A percentile compares a stretch with the other conserved stretches of the same genome.
Evolutionary conservation across 169 alveolate genomes (phyloP).

Genomic region (Theileria sp.): DNA sequence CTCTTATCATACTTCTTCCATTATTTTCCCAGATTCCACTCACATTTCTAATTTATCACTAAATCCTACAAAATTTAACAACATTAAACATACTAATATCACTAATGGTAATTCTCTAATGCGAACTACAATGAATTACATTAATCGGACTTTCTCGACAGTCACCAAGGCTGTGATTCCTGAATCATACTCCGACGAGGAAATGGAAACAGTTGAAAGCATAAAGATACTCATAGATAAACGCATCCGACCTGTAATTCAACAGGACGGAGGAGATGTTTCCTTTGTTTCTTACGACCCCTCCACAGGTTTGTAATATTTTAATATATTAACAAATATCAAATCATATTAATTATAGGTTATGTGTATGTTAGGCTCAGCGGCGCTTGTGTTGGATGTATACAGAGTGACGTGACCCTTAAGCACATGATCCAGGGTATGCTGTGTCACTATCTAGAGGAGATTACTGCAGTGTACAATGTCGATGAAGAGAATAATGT

Average conservation of each 20-base stretch:
- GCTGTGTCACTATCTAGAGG: slow-evolving; percentile 75
- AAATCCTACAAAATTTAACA: not conserved
- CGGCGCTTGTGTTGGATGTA: slow-evolving; percentile 78
- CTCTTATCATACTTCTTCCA: not conserved
- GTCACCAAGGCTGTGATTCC: slow-evolving; percentile 57
- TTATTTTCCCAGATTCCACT: not conserved
- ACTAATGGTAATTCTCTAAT: not conserved
- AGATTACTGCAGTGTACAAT: slow-evolving; percentile 66
- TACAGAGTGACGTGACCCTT: slow-evolving; percentile 75
- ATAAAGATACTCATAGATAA: slow-evolving; percentile 73
- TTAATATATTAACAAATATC: not conserved
- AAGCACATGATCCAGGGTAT: slow-evolving; percentile 78
- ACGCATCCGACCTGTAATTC: slow-evolving; percentile 73
- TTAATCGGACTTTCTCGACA: not conserved
- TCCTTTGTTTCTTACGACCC: slow-evolving; percentile 70
- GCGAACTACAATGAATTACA: not conserved
- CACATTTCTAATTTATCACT: not conserved
- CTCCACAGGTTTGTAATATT: slow-evolving; percentile 61
- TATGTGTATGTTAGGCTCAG: slow-evolving; percentile 72
- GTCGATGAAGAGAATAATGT: slow-evolving; percentile 57
- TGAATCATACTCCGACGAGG: slow-evolving; percentile 37
- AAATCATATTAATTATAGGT: slow-evolving; percentile 37
- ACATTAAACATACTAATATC: no score
- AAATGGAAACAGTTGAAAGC: slow-evolving; percentile 68
- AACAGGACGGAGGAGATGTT: slow-evolving; percentile 79